A percentile compares a stretch with the other conserved stretches of the same genome.
Evolutionary conservation across 371 early-diverging fungal species (phyloP).

Genomic region (Choanephora cucurbitarum): DNA sequence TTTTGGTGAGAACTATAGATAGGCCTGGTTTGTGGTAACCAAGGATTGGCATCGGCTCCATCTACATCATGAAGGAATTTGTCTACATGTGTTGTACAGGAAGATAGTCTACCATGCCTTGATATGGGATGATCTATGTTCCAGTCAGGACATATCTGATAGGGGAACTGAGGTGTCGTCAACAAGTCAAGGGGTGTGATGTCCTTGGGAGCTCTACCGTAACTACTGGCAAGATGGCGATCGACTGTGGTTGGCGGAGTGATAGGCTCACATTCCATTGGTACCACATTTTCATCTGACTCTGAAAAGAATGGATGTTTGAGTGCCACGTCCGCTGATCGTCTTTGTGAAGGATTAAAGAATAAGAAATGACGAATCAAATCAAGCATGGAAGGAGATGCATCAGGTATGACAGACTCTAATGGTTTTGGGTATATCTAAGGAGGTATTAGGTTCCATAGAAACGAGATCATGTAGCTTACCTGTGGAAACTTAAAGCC

Average conservation of each 20-base stretch:
- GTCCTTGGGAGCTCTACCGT: neutral
- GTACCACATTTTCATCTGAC: slow-evolving; percentile 12
- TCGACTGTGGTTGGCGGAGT: slow-evolving; percentile 19
- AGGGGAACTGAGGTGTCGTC: slow-evolving; percentile 20
- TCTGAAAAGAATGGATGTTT: slow-evolving; percentile 67
- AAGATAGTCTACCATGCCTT: slow-evolving; percentile 12
- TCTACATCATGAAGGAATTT: slow-evolving; percentile 17
- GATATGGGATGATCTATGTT: slow-evolving; percentile 11
- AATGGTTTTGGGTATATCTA: slow-evolving; percentile 61
- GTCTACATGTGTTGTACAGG: slow-evolving; percentile 8
- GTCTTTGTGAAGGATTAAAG: slow-evolving; percentile 85
- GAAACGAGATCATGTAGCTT: slow-evolving; percentile 20
- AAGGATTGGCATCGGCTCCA: slow-evolving; percentile 2
- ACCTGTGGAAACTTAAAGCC: slow-evolving; percentile 67
- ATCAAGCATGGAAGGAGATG: slow-evolving; percentile 64
- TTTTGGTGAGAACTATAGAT: slow-evolving; percentile 35
- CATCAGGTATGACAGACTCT: slow-evolving; percentile 61
- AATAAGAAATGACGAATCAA: slow-evolving; percentile 81
- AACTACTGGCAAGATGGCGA: neutral
- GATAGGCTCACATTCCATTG: slow-evolving; percentile 10
- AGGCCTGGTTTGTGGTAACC: slow-evolving; percentile 19
- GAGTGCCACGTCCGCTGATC: slow-evolving; percentile 76
- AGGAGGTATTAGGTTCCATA: neutral
- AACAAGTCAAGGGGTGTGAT: slow-evolving; percentile 21
- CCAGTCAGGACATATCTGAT: slow-evolving; percentile 31